These are phyloP conservation scores for Pseudocercospora vitis DNA, from an alignment of 2,329 filamentous ascomycete genomes.

Conservation along the genomic window DNA sequence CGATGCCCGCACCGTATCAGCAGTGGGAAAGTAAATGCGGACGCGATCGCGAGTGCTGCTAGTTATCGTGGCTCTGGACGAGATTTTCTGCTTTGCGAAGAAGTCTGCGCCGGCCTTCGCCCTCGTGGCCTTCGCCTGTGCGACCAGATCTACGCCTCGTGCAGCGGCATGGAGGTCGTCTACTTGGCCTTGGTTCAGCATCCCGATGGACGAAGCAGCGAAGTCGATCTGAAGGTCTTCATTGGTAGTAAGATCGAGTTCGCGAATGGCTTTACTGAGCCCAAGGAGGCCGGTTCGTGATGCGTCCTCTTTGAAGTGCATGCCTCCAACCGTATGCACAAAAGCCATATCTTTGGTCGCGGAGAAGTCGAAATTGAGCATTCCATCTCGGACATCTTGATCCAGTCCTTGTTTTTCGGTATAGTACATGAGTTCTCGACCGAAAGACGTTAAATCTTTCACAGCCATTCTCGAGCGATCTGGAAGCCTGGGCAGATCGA, in stretches of 20 bases:
- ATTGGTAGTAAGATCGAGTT: constrained; percentile 57
- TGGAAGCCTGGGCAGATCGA: constrained; percentile 72
- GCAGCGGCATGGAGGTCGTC: constrained; percentile 59
- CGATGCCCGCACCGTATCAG: constrained; percentile 54
- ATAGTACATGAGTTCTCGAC: constrained; percentile 69
- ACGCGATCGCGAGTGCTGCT: constrained; percentile 54
- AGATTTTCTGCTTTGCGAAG: constrained; percentile 24
- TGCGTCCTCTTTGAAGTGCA: constrained; percentile 39
- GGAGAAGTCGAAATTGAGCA: constrained; percentile 79
- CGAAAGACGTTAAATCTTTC: constrained; percentile 57
- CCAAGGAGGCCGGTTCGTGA: constrained; percentile 69
- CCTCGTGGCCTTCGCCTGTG: constrained; percentile 23
- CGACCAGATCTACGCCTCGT: constrained; percentile 45
- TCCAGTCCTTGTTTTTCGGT: constrained; percentile 66
- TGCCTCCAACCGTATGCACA: constrained; percentile 69
- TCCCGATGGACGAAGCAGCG: constrained; percentile 77
- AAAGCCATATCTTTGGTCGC: constrained; percentile 72
- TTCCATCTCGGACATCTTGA: constrained; percentile 63
- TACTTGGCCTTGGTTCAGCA: constrained; percentile 68
- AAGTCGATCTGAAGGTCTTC: constrained; percentile 56
- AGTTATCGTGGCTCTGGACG: constrained; percentile 24
- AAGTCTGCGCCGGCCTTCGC: constrained; percentile 28
- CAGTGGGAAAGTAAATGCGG: constrained; percentile 78
- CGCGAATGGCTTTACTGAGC: constrained; percentile 64
- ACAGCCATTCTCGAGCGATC: constrained; percentile 30